Conservation (phyloP, 768 basidiomycete species). For the Tricholoma furcatifolium region DNA sequence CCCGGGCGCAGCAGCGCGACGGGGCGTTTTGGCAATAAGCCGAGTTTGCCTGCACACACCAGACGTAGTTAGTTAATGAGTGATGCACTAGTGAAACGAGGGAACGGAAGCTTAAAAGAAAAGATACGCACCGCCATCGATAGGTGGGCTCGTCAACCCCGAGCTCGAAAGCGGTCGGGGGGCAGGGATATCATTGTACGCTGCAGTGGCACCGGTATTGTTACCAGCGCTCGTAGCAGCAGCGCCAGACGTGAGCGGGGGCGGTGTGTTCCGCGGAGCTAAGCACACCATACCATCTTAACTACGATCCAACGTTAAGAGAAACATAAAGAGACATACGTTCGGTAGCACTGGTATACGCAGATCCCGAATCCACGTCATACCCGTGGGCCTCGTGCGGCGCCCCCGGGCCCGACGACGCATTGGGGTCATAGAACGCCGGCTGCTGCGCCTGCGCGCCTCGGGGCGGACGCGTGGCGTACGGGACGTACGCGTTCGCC, state of each 20-base stretch:
- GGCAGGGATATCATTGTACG: background rate
- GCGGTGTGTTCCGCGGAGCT: background rate
- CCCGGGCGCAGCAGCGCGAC: slow-evolving; percentile 53
- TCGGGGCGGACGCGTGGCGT: slow-evolving; percentile 10
- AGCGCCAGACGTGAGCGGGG: background rate
- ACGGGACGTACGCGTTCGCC: slow-evolving; percentile 3
- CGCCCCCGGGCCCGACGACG: slow-evolving; percentile 7
- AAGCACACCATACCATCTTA: background rate
- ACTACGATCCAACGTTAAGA: background rate
- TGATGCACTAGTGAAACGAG: background rate
- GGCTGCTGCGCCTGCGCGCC: slow-evolving; percentile 19
- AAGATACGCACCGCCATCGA: slow-evolving; percentile 28
- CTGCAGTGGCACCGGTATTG: background rate
- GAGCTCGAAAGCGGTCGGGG: background rate
- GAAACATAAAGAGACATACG: background rate
- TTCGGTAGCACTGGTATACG: background rate
- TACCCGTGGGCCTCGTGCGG: slow-evolving; percentile 15
- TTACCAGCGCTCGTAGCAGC: background rate
- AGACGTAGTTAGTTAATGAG: background rate
- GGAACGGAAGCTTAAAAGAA: no score
- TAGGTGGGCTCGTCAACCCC: slow-evolving; percentile 20
- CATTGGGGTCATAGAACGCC: slow-evolving; percentile 32
- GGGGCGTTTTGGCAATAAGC: slow-evolving; percentile 71
- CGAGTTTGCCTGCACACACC: slow-evolving; percentile 57
- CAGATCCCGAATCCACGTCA: slow-evolving; percentile 13